These are phyloP conservation scores for Isoetes taiwanensis DNA, from an alignment of 75 land plant genomes.

Conservation along the genomic window DNA sequence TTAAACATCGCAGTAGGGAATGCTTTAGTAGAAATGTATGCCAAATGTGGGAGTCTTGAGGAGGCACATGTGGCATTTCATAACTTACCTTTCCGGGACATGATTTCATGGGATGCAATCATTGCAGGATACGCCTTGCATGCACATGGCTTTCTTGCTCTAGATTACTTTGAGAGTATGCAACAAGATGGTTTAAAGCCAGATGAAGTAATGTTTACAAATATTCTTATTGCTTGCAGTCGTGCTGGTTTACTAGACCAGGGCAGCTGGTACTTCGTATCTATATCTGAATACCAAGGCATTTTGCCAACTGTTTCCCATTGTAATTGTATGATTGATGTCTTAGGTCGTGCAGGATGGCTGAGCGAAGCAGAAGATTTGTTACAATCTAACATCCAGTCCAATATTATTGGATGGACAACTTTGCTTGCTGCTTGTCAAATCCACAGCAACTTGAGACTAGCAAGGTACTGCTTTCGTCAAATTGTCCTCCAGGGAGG, in stretches of 20 bases:
- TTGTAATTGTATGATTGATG: constrained; percentile 7
- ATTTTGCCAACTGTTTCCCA: background rate
- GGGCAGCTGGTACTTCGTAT: constrained; percentile 21
- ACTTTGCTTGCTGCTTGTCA: constrained; percentile 12
- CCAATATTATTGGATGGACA: background rate
- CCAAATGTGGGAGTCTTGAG: constrained; percentile 26
- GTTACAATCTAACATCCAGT: constrained; percentile 9
- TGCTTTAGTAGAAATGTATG: constrained; percentile 27
- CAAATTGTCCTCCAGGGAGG: too few relatives aligned
- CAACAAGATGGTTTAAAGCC: constrained; percentile 14
- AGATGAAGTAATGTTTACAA: constrained; percentile 23
- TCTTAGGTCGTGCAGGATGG: background rate
- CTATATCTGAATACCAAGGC: constrained; percentile 13
- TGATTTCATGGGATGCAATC: constrained; percentile 42
- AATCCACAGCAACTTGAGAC: constrained; percentile 1
- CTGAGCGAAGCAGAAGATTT: constrained; percentile 3
- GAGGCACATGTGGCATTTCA: constrained; percentile 22
- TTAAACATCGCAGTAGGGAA: background rate
- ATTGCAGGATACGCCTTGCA: constrained; percentile 34
- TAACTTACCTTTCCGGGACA: constrained; percentile 17
- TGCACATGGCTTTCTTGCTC: constrained; percentile 27
- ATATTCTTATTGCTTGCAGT: constrained; percentile 29
- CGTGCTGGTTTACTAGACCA: constrained; percentile 35
- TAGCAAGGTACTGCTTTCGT: too few relatives aligned
- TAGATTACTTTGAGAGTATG: constrained; percentile 33